These are phyloP conservation scores for Carex pumila DNA, from an alignment of 176 grass and related monocot genomes.

Conservation along the genomic window DNA sequence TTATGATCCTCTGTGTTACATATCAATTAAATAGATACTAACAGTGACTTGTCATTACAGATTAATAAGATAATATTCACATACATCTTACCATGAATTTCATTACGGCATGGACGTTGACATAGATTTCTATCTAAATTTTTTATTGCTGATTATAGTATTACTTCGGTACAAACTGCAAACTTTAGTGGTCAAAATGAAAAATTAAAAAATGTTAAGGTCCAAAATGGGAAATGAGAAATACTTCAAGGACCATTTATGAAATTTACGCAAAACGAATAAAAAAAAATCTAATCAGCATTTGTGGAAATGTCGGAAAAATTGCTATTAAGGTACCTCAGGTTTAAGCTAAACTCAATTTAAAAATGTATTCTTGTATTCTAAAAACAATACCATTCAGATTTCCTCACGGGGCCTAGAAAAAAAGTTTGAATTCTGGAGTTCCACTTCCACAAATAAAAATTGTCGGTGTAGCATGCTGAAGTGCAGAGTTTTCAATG, in stretches of 20 bases:
- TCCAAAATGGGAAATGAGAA: not conserved
- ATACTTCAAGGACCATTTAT: not conserved
- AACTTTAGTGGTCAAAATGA: not conserved
- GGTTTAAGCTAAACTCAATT: not conserved
- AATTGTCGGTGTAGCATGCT: not conserved
- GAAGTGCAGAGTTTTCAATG: not conserved
- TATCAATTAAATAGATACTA: not conserved
- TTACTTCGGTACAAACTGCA: not conserved
- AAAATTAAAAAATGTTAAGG: not conserved
- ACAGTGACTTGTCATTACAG: not conserved
- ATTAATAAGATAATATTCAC: not conserved
- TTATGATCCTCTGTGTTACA: not conserved
- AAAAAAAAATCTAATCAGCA: not conserved
- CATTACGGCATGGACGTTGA: not conserved
- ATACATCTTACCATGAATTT: not conserved
- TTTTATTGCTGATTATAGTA: not conserved
- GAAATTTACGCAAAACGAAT: not conserved
- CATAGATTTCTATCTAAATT: not conserved
- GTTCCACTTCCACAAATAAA: not conserved
- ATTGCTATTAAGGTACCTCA: not conserved
- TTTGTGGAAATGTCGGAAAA: not conserved
- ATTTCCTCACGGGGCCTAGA: not conserved
- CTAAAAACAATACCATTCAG: not conserved
- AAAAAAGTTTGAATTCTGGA: not conserved
- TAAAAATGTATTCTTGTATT: not conserved